phyloP scores from a whole-genome alignment of 2,329 filamentous ascomycete genomes.

The Claviceps pazoutovae region DNA sequence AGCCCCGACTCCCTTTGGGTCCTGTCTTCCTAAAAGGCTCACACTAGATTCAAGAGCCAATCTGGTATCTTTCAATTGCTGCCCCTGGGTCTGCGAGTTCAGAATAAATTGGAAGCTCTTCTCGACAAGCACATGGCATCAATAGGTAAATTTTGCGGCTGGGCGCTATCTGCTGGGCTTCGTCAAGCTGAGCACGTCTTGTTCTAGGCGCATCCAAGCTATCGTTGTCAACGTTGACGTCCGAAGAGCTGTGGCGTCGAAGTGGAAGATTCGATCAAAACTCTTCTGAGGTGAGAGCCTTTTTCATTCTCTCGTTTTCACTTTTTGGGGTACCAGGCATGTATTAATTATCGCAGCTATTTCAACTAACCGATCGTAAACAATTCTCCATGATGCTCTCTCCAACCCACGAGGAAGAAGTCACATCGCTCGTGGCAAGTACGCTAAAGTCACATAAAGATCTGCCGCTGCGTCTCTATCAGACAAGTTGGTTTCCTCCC shows the following conservation, averaged over 20 bases:
- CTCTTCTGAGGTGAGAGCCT: constrained; percentile 48
- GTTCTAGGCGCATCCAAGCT: constrained; percentile 59
- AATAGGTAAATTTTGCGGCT: constrained; percentile 36
- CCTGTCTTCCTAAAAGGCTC: constrained; percentile 1
- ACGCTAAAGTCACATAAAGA: constrained; percentile 72
- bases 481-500: constrained; percentile 51
- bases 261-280: constrained; percentile 68
- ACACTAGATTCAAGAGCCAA: constrained; percentile 46
- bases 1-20: background rate
- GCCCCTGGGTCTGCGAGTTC: constrained; percentile 72
- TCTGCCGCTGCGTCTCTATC: constrained; percentile 75
- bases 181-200: background rate
- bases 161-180: background rate
- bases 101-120: constrained; percentile 72
- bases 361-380: constrained; percentile 68
- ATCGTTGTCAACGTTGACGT: constrained; percentile 72
- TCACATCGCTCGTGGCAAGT: constrained; percentile 64
- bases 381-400: constrained; percentile 61
- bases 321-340: background rate
- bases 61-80: constrained; percentile 87
- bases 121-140: constrained; percentile 82
- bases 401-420: constrained; percentile 94
- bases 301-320: background rate
- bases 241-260: constrained; percentile 67
- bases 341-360: constrained; percentile 43